Evolutionary conservation across 2,329 filamentous ascomycete species (phyloP).

Genomic region (Sporothrix pallida): DNA sequence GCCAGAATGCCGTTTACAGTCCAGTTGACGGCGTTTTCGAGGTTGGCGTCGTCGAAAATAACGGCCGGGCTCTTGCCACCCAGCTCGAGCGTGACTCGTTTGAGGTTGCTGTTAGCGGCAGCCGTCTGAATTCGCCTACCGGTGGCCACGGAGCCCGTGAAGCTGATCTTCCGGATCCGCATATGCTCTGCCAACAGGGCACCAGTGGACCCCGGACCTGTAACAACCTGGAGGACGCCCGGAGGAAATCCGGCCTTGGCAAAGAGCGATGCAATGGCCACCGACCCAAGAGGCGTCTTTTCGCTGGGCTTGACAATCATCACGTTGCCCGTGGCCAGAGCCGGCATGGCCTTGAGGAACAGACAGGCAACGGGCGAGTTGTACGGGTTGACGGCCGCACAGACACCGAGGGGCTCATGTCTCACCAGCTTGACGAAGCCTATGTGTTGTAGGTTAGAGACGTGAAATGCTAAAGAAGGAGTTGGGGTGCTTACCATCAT

Average conservation of each 20-base stretch:
- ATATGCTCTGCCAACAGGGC: conserved; percentile 37
- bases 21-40: conserved; percentile 63
- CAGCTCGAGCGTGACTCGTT: conserved; percentile 65
- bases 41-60: conserved; percentile 62
- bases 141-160: conserved; percentile 64
- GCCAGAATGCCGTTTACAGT: conserved; percentile 43
- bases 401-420: conserved; percentile 23
- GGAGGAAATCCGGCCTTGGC: conserved; percentile 71
- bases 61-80: conserved; percentile 66
- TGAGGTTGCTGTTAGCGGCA: conserved; percentile 62
- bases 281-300: conserved; percentile 60
- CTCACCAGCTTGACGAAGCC: conserved; percentile 45
- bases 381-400: conserved; percentile 42
- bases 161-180: conserved; percentile 64
- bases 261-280: conserved; percentile 64
- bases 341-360: conserved; percentile 70
- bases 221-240: conserved; percentile 71
- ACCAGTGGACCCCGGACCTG: conserved; percentile 59
- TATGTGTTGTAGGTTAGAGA: background rate
- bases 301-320: conserved; percentile 62
- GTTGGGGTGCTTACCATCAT: conserved; percentile 44
- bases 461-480: background rate
- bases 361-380: conserved; percentile 62
- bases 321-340: conserved; percentile 60
- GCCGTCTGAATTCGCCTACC: conserved; percentile 65